Conservation (phyloP, 2,329 filamentous ascomycete species). For the Nothophoma quercina region DNA sequence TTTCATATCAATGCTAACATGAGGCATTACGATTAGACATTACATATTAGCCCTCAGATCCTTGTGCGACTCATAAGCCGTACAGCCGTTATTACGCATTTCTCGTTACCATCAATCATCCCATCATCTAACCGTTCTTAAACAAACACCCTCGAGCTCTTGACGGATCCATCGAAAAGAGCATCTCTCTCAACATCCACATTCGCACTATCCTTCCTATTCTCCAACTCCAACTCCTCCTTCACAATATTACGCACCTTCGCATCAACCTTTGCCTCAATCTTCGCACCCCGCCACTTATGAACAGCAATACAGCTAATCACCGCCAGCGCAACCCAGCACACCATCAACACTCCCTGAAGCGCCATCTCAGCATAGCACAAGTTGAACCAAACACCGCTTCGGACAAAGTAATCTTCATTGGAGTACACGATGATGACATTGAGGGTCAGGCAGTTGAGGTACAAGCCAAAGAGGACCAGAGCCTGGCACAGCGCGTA, state of each 20-base stretch:
- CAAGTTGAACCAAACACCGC: background rate
- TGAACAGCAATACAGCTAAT: background rate
- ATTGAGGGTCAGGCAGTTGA: background rate
- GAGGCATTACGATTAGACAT: background rate
- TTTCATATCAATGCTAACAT: background rate
- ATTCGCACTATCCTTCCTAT: background rate
- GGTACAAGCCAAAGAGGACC: background rate
- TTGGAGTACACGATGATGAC: background rate
- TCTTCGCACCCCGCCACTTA: background rate
- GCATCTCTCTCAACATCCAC: background rate
- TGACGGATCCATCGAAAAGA: background rate
- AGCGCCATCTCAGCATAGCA: constrained; percentile 4
- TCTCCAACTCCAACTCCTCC: background rate
- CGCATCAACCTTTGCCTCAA: background rate
- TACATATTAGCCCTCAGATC: background rate
- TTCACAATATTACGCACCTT: no score
- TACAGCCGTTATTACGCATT: background rate
- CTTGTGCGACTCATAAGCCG: background rate
- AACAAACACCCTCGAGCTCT: background rate
- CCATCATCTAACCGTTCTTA: no score
- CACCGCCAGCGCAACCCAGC: background rate
- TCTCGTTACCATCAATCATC: background rate
- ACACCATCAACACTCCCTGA: background rate
- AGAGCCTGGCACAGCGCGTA: background rate
- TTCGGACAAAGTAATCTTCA: background rate